phyloP scores from a whole-genome alignment of 768 basidiomycete species.

The Suillus decipiens region DNA sequence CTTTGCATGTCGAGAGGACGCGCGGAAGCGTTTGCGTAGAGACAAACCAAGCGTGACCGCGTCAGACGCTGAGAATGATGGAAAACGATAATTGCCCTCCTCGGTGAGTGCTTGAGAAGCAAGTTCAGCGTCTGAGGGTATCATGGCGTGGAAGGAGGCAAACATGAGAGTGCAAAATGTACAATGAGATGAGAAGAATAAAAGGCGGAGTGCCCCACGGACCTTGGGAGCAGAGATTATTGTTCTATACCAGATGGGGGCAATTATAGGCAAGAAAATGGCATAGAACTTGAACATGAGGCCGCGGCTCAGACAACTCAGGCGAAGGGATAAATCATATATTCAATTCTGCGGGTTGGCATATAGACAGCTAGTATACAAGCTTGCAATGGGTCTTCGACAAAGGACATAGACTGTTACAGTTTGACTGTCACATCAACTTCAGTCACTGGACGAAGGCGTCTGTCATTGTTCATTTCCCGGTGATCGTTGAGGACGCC shows the following conservation, averaged over 20 bases:
- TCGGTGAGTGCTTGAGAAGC: conserved; percentile 72
- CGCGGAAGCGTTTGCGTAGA: conserved; percentile 81
- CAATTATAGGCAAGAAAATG: conserved; percentile 3
- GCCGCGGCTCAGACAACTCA: neutral
- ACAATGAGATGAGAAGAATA: neutral
- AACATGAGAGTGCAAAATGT: conserved; percentile 47
- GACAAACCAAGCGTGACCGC: conserved; percentile 81
- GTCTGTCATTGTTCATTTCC: neutral
- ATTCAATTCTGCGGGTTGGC: neutral
- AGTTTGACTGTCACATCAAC: neutral
- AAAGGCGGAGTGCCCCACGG: neutral
- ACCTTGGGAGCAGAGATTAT: neutral
- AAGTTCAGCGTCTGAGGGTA: conserved; percentile 70
- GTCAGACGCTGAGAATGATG: conserved; percentile 73
- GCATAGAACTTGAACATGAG: neutral
- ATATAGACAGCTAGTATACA: neutral
- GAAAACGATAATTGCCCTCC: conserved; percentile 70
- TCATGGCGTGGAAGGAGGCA: conserved; percentile 59
- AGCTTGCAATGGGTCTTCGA: neutral
- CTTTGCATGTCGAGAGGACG: conserved; percentile 66
- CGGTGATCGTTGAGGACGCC: neutral
- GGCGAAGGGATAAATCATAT: neutral
- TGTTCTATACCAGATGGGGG: conserved; percentile 5
- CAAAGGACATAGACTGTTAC: neutral
- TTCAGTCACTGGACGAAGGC: neutral